Conservation (phyloP, 345 rosid species). For the Bretschneidera sinensis region DNA sequence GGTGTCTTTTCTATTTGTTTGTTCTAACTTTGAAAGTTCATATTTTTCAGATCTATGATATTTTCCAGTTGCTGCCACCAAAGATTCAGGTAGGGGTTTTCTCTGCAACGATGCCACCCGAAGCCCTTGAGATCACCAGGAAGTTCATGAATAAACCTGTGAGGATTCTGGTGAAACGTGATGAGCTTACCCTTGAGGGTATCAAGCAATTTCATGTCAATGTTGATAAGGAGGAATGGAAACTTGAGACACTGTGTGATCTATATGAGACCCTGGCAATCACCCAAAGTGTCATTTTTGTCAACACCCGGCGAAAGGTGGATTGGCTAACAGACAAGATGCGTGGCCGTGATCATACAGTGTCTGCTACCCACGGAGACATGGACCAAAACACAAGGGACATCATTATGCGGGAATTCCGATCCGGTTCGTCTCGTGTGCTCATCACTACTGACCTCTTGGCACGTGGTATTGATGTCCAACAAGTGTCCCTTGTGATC, state of each 20-base stretch:
- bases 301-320: conserved; percentile 52
- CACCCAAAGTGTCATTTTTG: conserved; percentile 51
- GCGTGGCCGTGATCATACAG: conserved; percentile 49
- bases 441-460: conserved; percentile 54
- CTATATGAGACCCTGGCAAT: no score
- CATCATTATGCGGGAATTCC: conserved; percentile 47
- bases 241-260: no score
- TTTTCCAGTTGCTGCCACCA: conserved; percentile 49
- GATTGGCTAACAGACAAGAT: conserved; percentile 56
- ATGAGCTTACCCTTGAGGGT: conserved; percentile 51
- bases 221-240: no score
- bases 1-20: no score
- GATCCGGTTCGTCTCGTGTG: conserved; percentile 53
- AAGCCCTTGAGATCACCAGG: conserved; percentile 46
- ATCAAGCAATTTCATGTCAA: conserved; percentile 49
- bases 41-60: conserved; percentile 39
- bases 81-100: conserved; percentile 51
- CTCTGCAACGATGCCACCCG: conserved; percentile 63
- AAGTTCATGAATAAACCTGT: conserved; percentile 55
- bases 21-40: no score
- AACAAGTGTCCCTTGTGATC: conserved; percentile 49
- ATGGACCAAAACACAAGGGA: conserved; percentile 57
- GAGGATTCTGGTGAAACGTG: conserved; percentile 48
- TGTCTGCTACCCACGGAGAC: no score
- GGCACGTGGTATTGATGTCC: conserved; percentile 55